Evolutionary conservation across 2,329 filamentous ascomycete species (phyloP).

Genomic region (Knoxdaviesia capensis): DNA sequence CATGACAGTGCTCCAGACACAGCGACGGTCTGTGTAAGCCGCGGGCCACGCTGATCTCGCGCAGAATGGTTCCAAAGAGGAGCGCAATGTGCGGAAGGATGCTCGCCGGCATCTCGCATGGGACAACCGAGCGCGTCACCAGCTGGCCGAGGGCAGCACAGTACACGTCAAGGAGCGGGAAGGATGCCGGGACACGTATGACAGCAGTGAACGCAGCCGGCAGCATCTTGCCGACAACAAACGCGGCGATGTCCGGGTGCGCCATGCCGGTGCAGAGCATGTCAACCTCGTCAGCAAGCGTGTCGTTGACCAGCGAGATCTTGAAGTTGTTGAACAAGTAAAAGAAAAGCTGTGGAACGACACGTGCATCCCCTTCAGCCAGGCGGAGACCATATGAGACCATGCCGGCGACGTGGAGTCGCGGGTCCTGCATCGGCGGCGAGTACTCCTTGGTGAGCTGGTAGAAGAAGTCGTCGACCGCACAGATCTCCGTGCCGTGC

Average conservation of each 20-base stretch:
- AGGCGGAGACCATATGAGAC: constrained; percentile 34
- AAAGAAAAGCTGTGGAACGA: constrained; percentile 30
- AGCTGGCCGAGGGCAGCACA: constrained; percentile 15
- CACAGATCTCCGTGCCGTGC: constrained; percentile 30
- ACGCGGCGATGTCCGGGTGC: constrained; percentile 19
- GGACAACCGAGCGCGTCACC: too few relatives aligned
- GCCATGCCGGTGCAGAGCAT: constrained; percentile 28
- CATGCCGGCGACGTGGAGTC: constrained; percentile 33
- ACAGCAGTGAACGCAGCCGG: constrained; percentile 27
- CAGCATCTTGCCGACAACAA: constrained; percentile 30
- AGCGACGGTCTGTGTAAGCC: too few relatives aligned
- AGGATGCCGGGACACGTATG: constrained; percentile 15
- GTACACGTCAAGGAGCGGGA: constrained; percentile 30
- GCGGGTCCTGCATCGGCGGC: constrained; percentile 32
- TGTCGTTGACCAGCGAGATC: constrained; percentile 26
- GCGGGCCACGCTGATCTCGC: too few relatives aligned
- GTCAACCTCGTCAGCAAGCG: constrained; percentile 22
- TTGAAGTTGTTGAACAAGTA: constrained; percentile 38
- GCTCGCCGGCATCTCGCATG: too few relatives aligned
- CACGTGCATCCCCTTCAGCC: constrained; percentile 27
- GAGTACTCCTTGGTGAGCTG: constrained; percentile 34
- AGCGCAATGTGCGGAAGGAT: too few relatives aligned
- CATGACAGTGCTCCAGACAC: too few relatives aligned
- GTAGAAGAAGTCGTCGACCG: constrained; percentile 34
- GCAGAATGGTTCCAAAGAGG: too few relatives aligned